Percentiles rank a stretch among this genome's conserved stretches.
Evolutionary conservation across 495 filamentous ascomycete species (phyloP).

Genomic region (Lophiotrema nucula): DNA sequence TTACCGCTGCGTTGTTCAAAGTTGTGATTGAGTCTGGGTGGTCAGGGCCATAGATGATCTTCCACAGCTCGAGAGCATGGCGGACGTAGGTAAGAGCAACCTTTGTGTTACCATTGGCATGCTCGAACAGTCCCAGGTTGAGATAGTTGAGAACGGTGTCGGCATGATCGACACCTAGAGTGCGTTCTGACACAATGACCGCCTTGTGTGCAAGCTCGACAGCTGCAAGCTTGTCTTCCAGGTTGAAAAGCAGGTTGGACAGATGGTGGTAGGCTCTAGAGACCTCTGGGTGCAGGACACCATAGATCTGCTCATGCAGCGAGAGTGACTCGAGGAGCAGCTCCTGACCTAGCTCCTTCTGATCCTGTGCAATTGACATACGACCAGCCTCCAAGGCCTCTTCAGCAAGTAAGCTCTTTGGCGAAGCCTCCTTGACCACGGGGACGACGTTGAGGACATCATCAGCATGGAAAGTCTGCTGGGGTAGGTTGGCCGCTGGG

Average conservation of each 20-base stretch:
- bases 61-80: slow-evolving; percentile 94
- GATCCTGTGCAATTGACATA: slow-evolving; percentile 88
- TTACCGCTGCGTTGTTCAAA: slow-evolving; percentile 97
- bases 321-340: slow-evolving; percentile 92
- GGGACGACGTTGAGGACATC: slow-evolving; percentile 91
- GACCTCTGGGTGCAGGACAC: slow-evolving; percentile 94
- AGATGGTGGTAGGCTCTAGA: slow-evolving; percentile 91
- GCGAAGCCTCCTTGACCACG: slow-evolving; percentile 88
- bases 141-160: slow-evolving; percentile 94
- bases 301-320: slow-evolving; percentile 98
- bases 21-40: slow-evolving; percentile 98
- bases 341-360: slow-evolving; percentile 95
- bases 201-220: slow-evolving; percentile 95
- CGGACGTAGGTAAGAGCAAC: slow-evolving; percentile 79
- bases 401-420: slow-evolving; percentile 84
- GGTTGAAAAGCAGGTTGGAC: slow-evolving; percentile 91
- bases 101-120: slow-evolving; percentile 83
- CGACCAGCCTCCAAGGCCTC: slow-evolving; percentile 94
- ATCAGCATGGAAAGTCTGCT: slow-evolving; percentile 72
- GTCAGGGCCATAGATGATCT: slow-evolving; percentile 87
- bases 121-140: slow-evolving; percentile 93
- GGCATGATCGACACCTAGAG: slow-evolving; percentile 86
- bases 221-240: slow-evolving; percentile 92
- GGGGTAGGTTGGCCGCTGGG: slow-evolving; percentile 48
- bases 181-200: slow-evolving; percentile 92